phyloP scores from a whole-genome alignment of 352 stramenopile genomes.

The Phytophthora palmivora region DNA sequence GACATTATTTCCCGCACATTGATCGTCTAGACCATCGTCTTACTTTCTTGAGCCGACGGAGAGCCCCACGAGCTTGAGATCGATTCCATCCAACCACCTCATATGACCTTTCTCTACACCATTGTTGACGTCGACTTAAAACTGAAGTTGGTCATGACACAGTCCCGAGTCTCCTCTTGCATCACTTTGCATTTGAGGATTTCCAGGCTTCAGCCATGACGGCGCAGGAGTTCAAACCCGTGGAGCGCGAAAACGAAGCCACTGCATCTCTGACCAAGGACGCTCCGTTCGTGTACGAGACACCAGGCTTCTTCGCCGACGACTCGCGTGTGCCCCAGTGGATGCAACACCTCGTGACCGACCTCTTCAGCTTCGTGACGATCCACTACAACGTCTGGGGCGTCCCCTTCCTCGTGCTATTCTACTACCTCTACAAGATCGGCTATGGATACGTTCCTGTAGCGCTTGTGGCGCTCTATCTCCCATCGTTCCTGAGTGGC shows the following conservation, averaged over 20 bases:
- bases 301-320: conserved; percentile 53
- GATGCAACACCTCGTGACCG: conserved; percentile 46
- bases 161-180: not conserved
- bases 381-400: conserved; percentile 85
- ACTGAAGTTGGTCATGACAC: conserved; percentile 15
- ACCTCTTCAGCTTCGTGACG: conserved; percentile 65
- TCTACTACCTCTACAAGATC: conserved; percentile 70
- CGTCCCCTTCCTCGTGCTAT: conserved; percentile 52
- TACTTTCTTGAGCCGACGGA: no score
- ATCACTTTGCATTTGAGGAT: conserved; percentile 10
- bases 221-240: conserved; percentile 31
- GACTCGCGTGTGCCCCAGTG: conserved; percentile 50
- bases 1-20: no score
- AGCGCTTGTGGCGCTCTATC: conserved; percentile 62
- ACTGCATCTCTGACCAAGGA: conserved; percentile 6
- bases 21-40: no score
- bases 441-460: conserved; percentile 63
- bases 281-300: conserved; percentile 48
- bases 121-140: conserved; percentile 21
- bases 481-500: conserved; percentile 69
- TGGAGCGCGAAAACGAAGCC: conserved; percentile 13
- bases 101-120: no score
- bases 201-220: conserved; percentile 35
- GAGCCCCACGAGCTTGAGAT: no score
- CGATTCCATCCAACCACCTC: no score